phyloP scores from a whole-genome alignment of 1,284 basidiomycete species.

The Clitocybe nebularis region DNA sequence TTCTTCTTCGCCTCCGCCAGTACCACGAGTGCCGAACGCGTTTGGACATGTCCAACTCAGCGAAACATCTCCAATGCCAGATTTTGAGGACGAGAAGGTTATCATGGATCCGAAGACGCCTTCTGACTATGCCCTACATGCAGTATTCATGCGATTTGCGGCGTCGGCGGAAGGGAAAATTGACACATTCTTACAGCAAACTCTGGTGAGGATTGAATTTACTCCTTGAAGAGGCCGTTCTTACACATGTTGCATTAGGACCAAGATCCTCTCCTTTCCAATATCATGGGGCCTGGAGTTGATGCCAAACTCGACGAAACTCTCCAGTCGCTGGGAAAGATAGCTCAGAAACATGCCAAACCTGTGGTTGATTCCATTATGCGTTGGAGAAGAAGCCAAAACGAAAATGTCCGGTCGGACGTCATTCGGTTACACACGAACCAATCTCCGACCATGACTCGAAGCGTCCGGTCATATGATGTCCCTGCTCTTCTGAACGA shows the following conservation, averaged over 20 bases:
- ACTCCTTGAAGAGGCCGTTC: not conserved
- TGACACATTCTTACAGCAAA: slow-evolving; percentile 64
- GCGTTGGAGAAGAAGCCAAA: slow-evolving; percentile 82
- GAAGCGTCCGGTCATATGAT: slow-evolving; percentile 44
- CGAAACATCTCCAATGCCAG: slow-evolving; percentile 49
- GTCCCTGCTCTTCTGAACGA: slow-evolving; percentile 61
- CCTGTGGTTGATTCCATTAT: slow-evolving; percentile 85
- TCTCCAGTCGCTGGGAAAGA: slow-evolving; percentile 79
- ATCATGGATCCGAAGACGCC: slow-evolving; percentile 73
- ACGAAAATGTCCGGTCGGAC: slow-evolving; percentile 58
- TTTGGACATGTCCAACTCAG: slow-evolving; percentile 43
- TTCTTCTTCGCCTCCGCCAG: slow-evolving; percentile 66
- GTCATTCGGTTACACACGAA: slow-evolving; percentile 46
- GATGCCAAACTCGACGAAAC: slow-evolving; percentile 81
- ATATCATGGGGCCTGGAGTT: slow-evolving; percentile 65
- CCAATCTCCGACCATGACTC: slow-evolving; percentile 38
- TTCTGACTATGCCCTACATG: slow-evolving; percentile 82
- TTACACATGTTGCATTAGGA: slow-evolving; percentile 45
- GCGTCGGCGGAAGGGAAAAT: slow-evolving; percentile 77
- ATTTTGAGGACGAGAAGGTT: slow-evolving; percentile 62
- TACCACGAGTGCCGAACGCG: slow-evolving; percentile 66
- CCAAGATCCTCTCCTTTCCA: slow-evolving; percentile 60
- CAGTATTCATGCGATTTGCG: slow-evolving; percentile 82
- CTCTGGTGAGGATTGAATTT: slow-evolving; percentile 47
- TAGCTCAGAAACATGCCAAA: slow-evolving; percentile 82